Evolutionary conservation across 148 eudicot species (phyloP).

Genomic region (Drosera capensis): DNA sequence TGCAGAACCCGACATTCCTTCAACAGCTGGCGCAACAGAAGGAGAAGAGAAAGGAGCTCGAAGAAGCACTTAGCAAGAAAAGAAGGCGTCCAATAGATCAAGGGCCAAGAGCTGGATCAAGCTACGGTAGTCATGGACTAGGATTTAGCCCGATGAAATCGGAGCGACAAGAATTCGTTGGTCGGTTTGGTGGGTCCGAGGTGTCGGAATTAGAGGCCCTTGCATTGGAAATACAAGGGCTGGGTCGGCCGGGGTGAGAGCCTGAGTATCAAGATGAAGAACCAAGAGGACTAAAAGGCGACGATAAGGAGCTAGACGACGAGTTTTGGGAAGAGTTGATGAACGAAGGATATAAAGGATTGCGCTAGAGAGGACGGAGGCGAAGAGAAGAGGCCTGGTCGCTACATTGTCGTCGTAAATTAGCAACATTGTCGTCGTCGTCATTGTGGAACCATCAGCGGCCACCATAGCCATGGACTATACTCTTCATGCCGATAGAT

Average conservation of each 20-base stretch:
- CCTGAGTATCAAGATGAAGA: conserved; percentile 2
- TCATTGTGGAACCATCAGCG: too few species aligned
- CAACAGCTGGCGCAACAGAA: conserved; percentile 23
- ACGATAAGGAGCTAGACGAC: conserved; percentile 8
- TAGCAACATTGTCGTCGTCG: too few species aligned
- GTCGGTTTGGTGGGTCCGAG: conserved; percentile 8
- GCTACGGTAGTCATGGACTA: neutral
- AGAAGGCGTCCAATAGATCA: conserved; percentile 24
- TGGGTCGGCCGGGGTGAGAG: neutral
- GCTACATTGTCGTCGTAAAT: too few species aligned
- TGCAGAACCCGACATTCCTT: conserved; percentile 25
- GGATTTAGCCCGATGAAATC: neutral
- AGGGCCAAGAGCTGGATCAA: conserved; percentile 1
- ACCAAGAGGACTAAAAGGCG: neutral
- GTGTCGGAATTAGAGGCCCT: conserved; percentile 16
- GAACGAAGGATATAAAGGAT: conserved; percentile 24
- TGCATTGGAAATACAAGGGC: conserved; percentile 15
- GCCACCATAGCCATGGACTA: too few species aligned
- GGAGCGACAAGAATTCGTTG: conserved; percentile 4
- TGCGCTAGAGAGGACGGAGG: conserved; percentile 12
- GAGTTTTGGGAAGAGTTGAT: conserved; percentile 42
- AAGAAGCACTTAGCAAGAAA: conserved; percentile 19
- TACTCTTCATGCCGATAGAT: too few species aligned
- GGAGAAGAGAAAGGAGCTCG: conserved; percentile 16
- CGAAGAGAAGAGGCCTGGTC: too few species aligned